A percentile compares a stretch with the other conserved stretches of the same genome.
These are phyloP conservation scores for Argentina anserina DNA, from an alignment of 306 rosid species.

Conservation along the genomic window DNA sequence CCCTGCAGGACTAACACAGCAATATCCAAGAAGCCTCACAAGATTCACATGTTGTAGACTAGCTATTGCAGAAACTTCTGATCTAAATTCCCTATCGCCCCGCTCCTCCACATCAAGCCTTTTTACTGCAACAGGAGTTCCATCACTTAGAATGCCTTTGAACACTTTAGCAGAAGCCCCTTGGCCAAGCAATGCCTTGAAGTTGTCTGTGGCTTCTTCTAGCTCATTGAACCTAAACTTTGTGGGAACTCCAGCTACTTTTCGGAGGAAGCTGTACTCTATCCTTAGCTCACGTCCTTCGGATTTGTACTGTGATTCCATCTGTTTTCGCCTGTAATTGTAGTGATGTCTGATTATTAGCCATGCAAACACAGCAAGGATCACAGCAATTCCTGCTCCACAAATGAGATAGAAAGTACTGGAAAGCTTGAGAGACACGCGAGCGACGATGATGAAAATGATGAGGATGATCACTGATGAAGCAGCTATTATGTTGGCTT, in stretches of 20 bases:
- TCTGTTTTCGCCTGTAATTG: conserved; percentile 35
- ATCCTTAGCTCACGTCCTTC: conserved; percentile 84
- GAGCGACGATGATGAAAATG: conserved; percentile 44
- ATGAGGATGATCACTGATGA: conserved; percentile 38
- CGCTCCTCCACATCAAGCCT: conserved; percentile 51
- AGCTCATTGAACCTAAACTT: conserved; percentile 71
- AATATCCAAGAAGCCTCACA: conserved; percentile 67
- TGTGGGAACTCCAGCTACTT: conserved; percentile 80
- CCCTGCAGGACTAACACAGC: conserved; percentile 37
- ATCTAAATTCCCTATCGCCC: conserved; percentile 69
- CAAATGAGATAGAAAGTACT: conserved; percentile 62
- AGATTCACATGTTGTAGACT: conserved; percentile 83
- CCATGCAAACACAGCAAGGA: conserved; percentile 52
- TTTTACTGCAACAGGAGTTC: conserved; percentile 80
- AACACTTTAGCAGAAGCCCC: conserved; percentile 78
- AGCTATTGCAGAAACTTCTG: conserved; percentile 92
- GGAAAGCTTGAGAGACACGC: conserved; percentile 43
- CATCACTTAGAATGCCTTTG: conserved; percentile 75
- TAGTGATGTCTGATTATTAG: conserved; percentile 49
- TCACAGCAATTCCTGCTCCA: conserved; percentile 57
- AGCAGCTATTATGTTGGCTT: conserved; percentile 41
- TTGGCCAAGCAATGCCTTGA: conserved; percentile 53
- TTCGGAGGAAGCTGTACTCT: conserved; percentile 83
- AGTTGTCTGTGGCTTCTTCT: conserved; percentile 75
- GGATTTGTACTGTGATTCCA: conserved; percentile 48